Evolutionary conservation across 768 basidiomycete species (phyloP).

Genomic region (Chalciporus sphaerocephalus): DNA sequence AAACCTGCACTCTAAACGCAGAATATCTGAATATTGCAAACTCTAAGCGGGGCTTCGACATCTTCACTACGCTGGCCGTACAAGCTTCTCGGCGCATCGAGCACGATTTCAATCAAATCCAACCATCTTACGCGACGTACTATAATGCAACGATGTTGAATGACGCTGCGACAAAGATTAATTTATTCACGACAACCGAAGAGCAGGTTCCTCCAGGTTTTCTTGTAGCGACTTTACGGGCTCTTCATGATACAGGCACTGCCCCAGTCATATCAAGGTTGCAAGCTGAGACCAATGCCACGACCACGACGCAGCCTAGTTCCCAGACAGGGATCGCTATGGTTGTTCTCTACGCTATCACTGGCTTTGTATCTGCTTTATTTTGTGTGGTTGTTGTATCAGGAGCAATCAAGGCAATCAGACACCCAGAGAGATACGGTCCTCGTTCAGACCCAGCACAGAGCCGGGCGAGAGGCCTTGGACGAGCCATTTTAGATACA

Average conservation of each 20-base stretch:
- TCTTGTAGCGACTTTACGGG: conserved; percentile 65
- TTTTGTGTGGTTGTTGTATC: conserved; percentile 83
- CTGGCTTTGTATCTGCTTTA: conserved; percentile 80
- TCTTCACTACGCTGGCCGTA: conserved; percentile 68
- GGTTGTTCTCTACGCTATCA: conserved; percentile 85
- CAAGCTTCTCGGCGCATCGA: conserved; percentile 53
- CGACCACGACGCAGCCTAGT: conserved; percentile 12
- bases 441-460: conserved; percentile 52
- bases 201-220: conserved; percentile 51
- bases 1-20: conserved; percentile 70
- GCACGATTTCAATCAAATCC: conserved; percentile 58
- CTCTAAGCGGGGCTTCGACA: conserved; percentile 71
- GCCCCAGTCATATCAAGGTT: not conserved
- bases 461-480: conserved; percentile 78
- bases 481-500: conserved; percentile 90
- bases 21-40: conserved; percentile 59
- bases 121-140: conserved; percentile 46
- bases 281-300: conserved; percentile 20
- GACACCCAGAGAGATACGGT: conserved; percentile 90
- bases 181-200: conserved; percentile 39
- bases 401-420: conserved; percentile 79
- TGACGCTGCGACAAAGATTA: conserved; percentile 40
- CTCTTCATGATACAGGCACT: conserved; percentile 54
- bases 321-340: conserved; percentile 66
- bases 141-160: conserved; percentile 65